These are phyloP conservation scores for Penicillium canariense DNA, from an alignment of 495 filamentous ascomycete genomes.

Conservation along the genomic window DNA sequence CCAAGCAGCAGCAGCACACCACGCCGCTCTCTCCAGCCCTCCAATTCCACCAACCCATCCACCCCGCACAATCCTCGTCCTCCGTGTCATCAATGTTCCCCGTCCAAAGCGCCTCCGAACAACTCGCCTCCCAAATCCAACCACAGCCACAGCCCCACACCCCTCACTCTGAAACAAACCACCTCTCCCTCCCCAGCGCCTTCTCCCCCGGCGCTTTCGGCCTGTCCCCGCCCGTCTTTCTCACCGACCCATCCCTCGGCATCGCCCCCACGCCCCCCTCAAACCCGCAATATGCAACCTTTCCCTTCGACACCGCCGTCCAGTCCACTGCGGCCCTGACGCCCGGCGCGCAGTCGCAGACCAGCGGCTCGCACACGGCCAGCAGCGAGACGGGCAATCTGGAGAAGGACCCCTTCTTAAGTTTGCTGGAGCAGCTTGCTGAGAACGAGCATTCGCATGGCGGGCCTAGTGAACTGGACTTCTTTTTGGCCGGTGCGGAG, in stretches of 20 bases:
- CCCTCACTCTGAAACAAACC: conserved; percentile 5
- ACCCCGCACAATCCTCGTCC: conserved; percentile 13
- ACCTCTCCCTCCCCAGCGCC: conserved; percentile 20
- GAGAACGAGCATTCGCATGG: conserved; percentile 65
- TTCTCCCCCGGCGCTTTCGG: conserved; percentile 37
- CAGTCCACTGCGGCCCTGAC: conserved; percentile 26
- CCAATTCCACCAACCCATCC: conserved; percentile 18
- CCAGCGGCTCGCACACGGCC: conserved; percentile 32
- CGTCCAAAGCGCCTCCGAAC: conserved; percentile 20
- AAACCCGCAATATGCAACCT: conserved; percentile 45
- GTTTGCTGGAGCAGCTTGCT: conserved; percentile 73
- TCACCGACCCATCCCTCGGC: conserved; percentile 26
- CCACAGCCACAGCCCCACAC: background rate
- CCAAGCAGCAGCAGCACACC: background rate
- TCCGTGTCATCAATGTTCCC: conserved; percentile 28
- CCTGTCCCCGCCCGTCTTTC: conserved; percentile 33
- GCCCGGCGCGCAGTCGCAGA: conserved; percentile 39
- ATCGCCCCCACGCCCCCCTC: conserved; percentile 35
- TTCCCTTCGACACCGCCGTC: conserved; percentile 37
- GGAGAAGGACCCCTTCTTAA: conserved; percentile 79
- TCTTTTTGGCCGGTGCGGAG: conserved; percentile 52
- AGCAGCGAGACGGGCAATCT: conserved; percentile 25
- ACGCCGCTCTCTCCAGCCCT: conserved; percentile 17
- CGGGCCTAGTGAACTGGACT: conserved; percentile 68
- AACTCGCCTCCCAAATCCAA: background rate